Conservation (phyloP, 73 alveolate species). For the Paramecium primaurelia region DNA sequence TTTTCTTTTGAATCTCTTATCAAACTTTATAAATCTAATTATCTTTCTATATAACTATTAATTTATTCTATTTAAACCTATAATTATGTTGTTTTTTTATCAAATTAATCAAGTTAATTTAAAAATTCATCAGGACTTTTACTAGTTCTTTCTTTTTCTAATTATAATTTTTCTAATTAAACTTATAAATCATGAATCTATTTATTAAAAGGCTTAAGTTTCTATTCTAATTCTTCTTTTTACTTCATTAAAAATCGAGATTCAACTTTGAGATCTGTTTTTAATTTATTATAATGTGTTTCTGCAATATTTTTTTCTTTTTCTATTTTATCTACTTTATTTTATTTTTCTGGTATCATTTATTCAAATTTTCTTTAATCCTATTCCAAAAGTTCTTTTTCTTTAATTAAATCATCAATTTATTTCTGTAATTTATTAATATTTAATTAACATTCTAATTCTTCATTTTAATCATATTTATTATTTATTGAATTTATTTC, state of each 20-base stretch:
- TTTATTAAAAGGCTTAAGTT: background rate
- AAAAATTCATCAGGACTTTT: background rate
- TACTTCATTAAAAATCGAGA: background rate
- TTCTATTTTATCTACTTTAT: background rate
- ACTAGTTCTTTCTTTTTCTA: conserved; percentile 29
- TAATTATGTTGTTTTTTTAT: background rate
- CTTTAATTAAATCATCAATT: background rate
- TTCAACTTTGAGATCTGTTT: background rate
- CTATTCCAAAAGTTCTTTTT: background rate
- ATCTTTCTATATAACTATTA: background rate
- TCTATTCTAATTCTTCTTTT: background rate
- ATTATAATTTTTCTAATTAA: background rate
- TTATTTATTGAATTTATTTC: background rate
- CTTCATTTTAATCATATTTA: background rate
- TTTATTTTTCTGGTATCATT: background rate
- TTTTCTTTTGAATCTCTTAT: background rate
- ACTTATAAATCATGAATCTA: background rate
- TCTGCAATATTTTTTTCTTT: background rate
- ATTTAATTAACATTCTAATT: background rate
- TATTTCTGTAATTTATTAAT: background rate
- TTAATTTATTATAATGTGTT: background rate
- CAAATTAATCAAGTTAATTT: background rate
- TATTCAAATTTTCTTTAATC: conserved; percentile 1
- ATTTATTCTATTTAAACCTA: background rate
- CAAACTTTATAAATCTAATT: background rate